Conservation (phyloP, 2,329 filamentous ascomycete genomes). For the Ascochyta rabiei region DNA sequence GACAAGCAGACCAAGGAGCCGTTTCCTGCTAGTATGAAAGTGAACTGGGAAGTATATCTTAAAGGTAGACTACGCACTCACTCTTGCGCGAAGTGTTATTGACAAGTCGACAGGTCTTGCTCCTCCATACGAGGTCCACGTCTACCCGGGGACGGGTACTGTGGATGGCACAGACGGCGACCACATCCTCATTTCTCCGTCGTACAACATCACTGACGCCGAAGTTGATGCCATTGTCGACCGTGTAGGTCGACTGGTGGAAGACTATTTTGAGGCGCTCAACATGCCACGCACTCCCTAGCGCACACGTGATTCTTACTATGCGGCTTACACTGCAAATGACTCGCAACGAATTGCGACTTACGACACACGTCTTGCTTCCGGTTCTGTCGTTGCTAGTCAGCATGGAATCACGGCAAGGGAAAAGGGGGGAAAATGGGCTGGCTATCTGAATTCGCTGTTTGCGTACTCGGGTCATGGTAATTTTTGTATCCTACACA, state of each 20-base stretch:
- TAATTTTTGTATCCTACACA: no score
- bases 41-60: slow-evolving; percentile 60
- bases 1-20: slow-evolving; percentile 61
- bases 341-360: not conserved
- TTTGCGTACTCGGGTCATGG: not conserved
- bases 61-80: slow-evolving; percentile 47
- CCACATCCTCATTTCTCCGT: slow-evolving; percentile 71
- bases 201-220: slow-evolving; percentile 66
- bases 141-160: slow-evolving; percentile 70
- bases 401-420: not conserved
- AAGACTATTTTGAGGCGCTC: slow-evolving; percentile 51
- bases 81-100: not conserved
- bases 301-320: not conserved
- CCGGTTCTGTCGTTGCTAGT: not conserved
- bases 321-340: not conserved
- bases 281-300: not conserved
- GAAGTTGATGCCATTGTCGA: slow-evolving; percentile 64
- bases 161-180: slow-evolving; percentile 67
- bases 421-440: not conserved
- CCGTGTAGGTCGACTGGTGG: slow-evolving; percentile 58
- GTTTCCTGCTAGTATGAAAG: slow-evolving; percentile 53
- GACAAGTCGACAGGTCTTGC: slow-evolving; percentile 45
- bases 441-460: slow-evolving; percentile 13
- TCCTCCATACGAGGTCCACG: slow-evolving; percentile 57
- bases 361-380: not conserved